These are phyloP conservation scores for Hypericum perforatum DNA, from an alignment of 345 rosid genomes.

Conservation along the genomic window DNA sequence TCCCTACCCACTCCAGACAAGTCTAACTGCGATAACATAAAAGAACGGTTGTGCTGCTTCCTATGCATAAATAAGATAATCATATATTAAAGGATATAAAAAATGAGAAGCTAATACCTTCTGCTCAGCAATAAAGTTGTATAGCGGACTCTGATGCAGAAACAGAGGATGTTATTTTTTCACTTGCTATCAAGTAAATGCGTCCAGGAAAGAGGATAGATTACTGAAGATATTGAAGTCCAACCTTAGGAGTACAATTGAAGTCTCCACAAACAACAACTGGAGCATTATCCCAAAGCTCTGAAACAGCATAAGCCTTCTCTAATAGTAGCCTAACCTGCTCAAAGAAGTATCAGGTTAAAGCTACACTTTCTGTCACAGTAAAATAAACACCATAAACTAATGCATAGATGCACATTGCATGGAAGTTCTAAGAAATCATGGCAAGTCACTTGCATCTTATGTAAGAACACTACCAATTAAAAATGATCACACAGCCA, in stretches of 20 bases:
- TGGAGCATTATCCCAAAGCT: constrained; percentile 75
- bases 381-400: too few relatives aligned
- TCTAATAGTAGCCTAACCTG: constrained; percentile 78
- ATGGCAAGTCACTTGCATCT: too few relatives aligned
- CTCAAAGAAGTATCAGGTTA: constrained; percentile 11
- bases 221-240: constrained; percentile 5
- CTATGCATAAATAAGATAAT: constrained; percentile 5
- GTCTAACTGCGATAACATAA: constrained; percentile 46
- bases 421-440: too few relatives aligned
- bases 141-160: constrained; percentile 70
- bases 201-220: too few relatives aligned
- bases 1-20: constrained; percentile 62
- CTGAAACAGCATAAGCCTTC: constrained; percentile 65
- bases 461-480: too few relatives aligned
- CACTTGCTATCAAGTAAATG: too few relatives aligned
- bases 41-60: neutral
- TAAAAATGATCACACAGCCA: too few relatives aligned
- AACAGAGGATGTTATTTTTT: constrained; percentile 16
- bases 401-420: too few relatives aligned
- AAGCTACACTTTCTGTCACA: neutral
- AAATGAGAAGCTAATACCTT: constrained; percentile 43
- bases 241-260: constrained; percentile 91
- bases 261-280: constrained; percentile 93
- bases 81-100: constrained; percentile 5
- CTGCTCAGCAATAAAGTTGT: constrained; percentile 72